These are phyloP conservation scores for Borealophlyctis nickersoniae DNA, from an alignment of 192 early-diverging fungal genomes.

Conservation along the genomic window DNA sequence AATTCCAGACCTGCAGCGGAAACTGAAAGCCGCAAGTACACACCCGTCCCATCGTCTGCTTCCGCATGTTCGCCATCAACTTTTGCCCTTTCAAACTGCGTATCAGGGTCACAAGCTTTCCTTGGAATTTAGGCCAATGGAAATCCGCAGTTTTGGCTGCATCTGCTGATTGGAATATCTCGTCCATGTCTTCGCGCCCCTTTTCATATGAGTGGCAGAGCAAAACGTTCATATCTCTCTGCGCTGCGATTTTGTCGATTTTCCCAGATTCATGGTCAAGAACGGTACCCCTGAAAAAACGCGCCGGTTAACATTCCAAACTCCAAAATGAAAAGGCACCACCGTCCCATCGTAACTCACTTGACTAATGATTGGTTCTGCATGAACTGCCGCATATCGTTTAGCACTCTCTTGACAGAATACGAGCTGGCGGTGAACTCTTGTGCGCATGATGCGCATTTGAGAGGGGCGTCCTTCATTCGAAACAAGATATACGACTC, in stretches of 20 bases:
- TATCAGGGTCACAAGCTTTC: not conserved
- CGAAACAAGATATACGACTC: constrained; percentile 29
- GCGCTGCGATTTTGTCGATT: not conserved
- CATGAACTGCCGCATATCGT: not conserved
- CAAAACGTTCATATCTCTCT: not conserved
- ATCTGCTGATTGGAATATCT: no score
- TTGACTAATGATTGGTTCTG: not conserved
- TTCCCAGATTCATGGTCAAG: not conserved
- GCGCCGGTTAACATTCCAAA: no score
- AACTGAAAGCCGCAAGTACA: no score
- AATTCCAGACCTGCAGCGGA: no score
- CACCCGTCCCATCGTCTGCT: not conserved
- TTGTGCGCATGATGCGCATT: constrained; percentile 22
- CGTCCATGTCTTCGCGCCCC: no score
- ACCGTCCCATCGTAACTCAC: no score
- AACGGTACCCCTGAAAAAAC: not conserved
- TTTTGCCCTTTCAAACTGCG: not conserved
- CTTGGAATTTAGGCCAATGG: no score
- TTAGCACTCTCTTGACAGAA: constrained; percentile 14
- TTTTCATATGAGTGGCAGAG: not conserved
- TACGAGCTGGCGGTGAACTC: constrained; percentile 20
- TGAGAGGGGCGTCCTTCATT: constrained; percentile 29
- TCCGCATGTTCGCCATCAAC: not conserved
- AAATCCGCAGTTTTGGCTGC: no score
- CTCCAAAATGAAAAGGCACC: no score